phyloP scores from a whole-genome alignment of 2,329 filamentous ascomycete genomes.

The Ophiostoma pallidulum region DNA sequence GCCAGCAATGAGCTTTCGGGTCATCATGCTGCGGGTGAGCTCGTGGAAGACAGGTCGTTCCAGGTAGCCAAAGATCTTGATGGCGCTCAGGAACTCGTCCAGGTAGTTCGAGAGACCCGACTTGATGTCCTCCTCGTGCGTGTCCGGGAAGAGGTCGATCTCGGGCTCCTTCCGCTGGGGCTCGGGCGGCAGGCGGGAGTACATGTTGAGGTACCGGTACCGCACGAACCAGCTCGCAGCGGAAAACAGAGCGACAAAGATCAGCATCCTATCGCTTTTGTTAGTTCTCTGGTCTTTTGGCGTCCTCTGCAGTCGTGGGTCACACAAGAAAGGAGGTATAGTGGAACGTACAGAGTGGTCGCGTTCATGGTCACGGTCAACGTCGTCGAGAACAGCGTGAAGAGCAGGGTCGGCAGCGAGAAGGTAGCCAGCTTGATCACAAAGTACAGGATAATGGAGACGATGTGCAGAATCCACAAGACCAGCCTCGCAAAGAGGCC shows the following conservation, averaged over 20 bases:
- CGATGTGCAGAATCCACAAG: conserved; percentile 44
- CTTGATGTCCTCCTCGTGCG: conserved; percentile 81
- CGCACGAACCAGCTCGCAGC: conserved; percentile 86
- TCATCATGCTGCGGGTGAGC: conserved; percentile 96
- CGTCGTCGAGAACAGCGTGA: conserved; percentile 82
- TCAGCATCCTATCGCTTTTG: conserved; percentile 57
- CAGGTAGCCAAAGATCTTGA: conserved; percentile 97
- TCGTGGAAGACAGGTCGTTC: conserved; percentile 97
- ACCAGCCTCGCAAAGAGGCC: conserved; percentile 46
- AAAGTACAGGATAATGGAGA: conserved; percentile 62
- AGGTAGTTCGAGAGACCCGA: conserved; percentile 90
- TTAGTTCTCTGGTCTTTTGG: background rate
- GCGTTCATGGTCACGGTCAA: conserved; percentile 98
- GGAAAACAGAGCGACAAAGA: conserved; percentile 68
- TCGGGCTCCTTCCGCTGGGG: conserved; percentile 93
- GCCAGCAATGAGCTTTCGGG: conserved; percentile 86
- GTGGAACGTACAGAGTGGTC: conserved; percentile 66
- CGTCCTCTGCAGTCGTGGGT: conserved; percentile 13
- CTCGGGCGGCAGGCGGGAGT: conserved; percentile 84
- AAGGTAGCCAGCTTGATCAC: conserved; percentile 77
- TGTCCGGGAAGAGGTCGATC: conserved; percentile 88
- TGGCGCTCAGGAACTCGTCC: conserved; percentile 95
- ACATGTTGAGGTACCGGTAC: conserved; percentile 96
- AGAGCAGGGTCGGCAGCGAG: conserved; percentile 80
- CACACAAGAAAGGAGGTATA: background rate